phyloP scores from a whole-genome alignment of 1,139 yeast species.

The Blastobotrys serpentis region DNA sequence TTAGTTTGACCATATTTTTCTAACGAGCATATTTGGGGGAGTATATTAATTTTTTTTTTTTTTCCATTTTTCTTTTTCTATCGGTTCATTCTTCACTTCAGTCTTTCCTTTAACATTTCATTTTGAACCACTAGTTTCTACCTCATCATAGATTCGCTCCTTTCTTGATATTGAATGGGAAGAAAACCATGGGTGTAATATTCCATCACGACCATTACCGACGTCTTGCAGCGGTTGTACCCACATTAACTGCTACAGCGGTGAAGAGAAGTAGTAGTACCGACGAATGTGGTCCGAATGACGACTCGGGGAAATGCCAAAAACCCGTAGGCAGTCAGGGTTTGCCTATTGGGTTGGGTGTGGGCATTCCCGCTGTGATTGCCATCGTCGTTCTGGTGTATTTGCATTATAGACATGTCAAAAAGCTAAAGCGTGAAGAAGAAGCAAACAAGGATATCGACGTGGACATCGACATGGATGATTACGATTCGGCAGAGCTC shows the following conservation, averaged over 20 bases:
- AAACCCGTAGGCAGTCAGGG: conserved; percentile 34
- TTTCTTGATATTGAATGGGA: too few species aligned
- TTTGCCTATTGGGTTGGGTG: conserved; percentile 42
- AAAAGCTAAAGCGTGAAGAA: conserved; percentile 38
- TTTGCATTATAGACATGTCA: conserved; percentile 38
- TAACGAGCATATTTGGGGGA: background rate
- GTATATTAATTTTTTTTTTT: too few species aligned
- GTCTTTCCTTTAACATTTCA: background rate
- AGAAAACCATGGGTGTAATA: background rate
- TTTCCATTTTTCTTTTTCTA: background rate
- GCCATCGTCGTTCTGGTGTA: conserved; percentile 35
- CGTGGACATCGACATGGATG: conserved; percentile 35
- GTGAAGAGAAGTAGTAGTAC: background rate
- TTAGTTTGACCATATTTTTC: background rate
- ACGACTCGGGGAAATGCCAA: conserved; percentile 30
- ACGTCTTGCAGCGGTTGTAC: background rate
- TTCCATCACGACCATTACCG: conserved; percentile 6
- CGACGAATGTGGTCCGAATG: conserved; percentile 23
- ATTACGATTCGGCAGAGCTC: conserved; percentile 18
- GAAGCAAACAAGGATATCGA: conserved; percentile 37
- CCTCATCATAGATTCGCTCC: conserved; percentile 4
- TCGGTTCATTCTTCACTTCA: background rate
- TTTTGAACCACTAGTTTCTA: too few species aligned
- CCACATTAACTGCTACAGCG: background rate
- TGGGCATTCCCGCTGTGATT: conserved; percentile 39